These are phyloP conservation scores for Neurospora cerealis DNA, from an alignment of 495 filamentous ascomycete species.

Conservation along the genomic window DNA sequence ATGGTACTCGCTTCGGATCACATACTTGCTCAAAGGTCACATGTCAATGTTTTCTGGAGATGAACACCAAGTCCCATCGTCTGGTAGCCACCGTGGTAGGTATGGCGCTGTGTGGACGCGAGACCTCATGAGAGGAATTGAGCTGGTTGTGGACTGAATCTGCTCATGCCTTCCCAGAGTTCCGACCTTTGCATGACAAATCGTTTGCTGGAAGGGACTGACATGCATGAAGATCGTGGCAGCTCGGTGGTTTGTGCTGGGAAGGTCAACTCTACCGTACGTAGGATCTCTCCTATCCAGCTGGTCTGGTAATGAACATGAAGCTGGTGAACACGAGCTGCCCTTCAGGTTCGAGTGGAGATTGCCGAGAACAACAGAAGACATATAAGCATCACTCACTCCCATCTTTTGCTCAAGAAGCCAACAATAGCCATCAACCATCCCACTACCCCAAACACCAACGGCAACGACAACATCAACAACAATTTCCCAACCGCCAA, in stretches of 20 bases:
- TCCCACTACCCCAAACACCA: too few species aligned
- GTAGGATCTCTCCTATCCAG: not conserved
- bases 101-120: not conserved
- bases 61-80: not conserved
- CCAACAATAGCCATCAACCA: not conserved
- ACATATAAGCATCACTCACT: not conserved
- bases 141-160: not conserved
- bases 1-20: not conserved
- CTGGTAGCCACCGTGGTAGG: not conserved
- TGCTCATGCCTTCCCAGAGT: not conserved
- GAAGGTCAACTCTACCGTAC: not conserved
- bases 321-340: not conserved
- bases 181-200: not conserved
- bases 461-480: not conserved
- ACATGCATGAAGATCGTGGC: not conserved
- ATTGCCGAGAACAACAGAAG: not conserved
- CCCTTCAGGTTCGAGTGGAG: not conserved
- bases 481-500: not conserved
- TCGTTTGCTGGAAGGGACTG: not conserved
- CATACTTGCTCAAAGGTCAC: not conserved
- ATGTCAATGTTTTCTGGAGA: not conserved
- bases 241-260: not conserved
- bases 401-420: not conserved
- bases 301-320: not conserved
- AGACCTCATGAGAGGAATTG: not conserved